Evolutionary conservation across 2,329 filamentous ascomycete genomes (phyloP).

Genomic region (Pseudogymnoascus sp.): DNA sequence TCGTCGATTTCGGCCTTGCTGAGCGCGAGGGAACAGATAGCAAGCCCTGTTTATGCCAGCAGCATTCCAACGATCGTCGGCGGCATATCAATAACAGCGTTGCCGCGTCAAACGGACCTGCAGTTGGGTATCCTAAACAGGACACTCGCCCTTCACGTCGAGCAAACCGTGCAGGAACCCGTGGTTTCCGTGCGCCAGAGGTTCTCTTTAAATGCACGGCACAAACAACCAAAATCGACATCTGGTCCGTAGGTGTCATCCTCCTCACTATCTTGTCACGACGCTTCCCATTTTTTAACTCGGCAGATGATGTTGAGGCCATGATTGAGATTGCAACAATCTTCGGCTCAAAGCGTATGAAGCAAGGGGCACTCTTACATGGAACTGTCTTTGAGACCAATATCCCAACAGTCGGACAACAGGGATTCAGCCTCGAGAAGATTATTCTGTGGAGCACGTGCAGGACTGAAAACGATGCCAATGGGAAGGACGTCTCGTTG

Average conservation of each 20-base stretch:
- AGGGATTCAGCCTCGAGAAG: slow-evolving; percentile 82
- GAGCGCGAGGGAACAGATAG: slow-evolving; percentile 72
- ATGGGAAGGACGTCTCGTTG: slow-evolving; percentile 44
- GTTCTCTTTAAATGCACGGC: slow-evolving; percentile 95
- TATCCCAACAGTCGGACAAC: slow-evolving; percentile 80
- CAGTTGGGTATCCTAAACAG: slow-evolving; percentile 74
- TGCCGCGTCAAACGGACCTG: slow-evolving; percentile 45
- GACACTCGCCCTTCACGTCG: slow-evolving; percentile 81
- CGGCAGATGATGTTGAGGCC: slow-evolving; percentile 93
- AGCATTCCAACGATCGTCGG: slow-evolving; percentile 54
- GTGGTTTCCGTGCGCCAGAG: slow-evolving; percentile 92
- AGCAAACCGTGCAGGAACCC: slow-evolving; percentile 88
- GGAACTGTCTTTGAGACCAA: slow-evolving; percentile 88
- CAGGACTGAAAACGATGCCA: slow-evolving; percentile 46
- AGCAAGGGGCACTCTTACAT: slow-evolving; percentile 70
- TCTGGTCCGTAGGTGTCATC: slow-evolving; percentile 97
- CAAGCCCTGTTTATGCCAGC: slow-evolving; percentile 75
- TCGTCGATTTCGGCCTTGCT: slow-evolving; percentile 98
- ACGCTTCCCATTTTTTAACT: slow-evolving; percentile 97
- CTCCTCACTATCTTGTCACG: slow-evolving; percentile 87
- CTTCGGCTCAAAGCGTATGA: slow-evolving; percentile 81
- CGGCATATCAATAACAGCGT: slow-evolving; percentile 51
- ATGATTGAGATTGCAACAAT: slow-evolving; percentile 97
- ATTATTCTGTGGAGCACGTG: slow-evolving; percentile 94
- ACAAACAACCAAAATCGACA: slow-evolving; percentile 88